Conservation (phyloP, 176 grass and related monocot species). For the Oryza brachyantha region DNA sequence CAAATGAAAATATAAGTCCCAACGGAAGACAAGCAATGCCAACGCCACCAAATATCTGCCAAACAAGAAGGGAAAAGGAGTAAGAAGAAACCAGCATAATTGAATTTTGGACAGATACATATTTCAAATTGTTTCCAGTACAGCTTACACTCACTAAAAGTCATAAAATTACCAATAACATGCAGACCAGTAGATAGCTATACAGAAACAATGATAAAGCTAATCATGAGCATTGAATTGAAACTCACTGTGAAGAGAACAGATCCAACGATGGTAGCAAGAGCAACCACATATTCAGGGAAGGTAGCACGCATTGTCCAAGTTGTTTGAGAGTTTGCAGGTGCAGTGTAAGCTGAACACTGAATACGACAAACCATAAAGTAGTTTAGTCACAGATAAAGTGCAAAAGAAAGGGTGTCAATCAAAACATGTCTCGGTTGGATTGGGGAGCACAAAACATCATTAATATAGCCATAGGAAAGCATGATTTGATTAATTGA, state of each 20-base stretch:
- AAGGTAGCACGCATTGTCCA: slow-evolving; percentile 95
- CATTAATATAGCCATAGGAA: neutral
- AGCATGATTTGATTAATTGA: neutral
- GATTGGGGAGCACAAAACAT: neutral
- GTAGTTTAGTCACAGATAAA: slow-evolving; percentile 21
- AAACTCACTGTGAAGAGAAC: slow-evolving; percentile 84
- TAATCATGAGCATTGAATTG: slow-evolving; percentile 15
- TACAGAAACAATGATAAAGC: neutral
- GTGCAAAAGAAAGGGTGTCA: neutral
- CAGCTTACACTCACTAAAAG: neutral
- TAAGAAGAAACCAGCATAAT: neutral
- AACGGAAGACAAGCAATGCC: slow-evolving; percentile 96
- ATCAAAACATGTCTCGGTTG: neutral
- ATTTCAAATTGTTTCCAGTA: neutral
- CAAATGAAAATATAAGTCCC: slow-evolving; percentile 86
- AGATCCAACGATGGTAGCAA: slow-evolving; percentile 94
- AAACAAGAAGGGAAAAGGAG: neutral
- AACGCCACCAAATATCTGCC: slow-evolving; percentile 96
- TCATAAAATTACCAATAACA: neutral
- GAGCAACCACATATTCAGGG: slow-evolving; percentile 98
- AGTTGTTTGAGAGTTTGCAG: slow-evolving; percentile 66
- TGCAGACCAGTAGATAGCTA: neutral
- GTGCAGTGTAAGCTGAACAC: slow-evolving; percentile 81
- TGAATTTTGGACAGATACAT: neutral
- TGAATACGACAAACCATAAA: slow-evolving; percentile 25